phyloP scores from a whole-genome alignment of 2,329 filamentous ascomycete genomes.

The Fusarium sublunatum region DNA sequence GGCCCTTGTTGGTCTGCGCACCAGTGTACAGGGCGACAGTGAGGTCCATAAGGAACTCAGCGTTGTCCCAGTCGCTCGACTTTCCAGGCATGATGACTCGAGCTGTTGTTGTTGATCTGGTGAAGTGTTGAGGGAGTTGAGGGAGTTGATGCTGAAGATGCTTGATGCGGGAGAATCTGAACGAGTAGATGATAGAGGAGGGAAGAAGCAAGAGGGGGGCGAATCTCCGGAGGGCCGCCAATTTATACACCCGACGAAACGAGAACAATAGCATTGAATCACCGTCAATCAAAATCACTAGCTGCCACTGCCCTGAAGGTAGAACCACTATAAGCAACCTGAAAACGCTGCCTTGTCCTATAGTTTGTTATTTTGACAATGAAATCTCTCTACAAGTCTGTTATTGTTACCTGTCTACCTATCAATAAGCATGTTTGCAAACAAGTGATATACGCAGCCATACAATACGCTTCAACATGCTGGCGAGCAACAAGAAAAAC shows the following conservation, averaged over 20 bases:
- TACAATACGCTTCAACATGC: neutral
- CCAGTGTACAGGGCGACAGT: constrained; percentile 50
- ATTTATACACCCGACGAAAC: constrained; percentile 3
- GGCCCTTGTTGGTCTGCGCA: constrained; percentile 41
- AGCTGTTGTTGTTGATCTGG: neutral
- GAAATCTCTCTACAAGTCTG: neutral
- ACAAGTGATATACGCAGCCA: neutral
- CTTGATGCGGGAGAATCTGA: neutral
- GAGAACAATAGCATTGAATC: constrained; percentile 1
- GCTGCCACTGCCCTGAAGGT: neutral
- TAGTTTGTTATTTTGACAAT: neutral
- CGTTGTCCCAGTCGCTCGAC: constrained; percentile 48
- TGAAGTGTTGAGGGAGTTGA: neutral
- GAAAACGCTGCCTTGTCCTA: neutral
- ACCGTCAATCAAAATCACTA: neutral
- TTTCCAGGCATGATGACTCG: constrained; percentile 36
- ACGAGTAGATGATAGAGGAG: neutral
- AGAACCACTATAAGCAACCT: neutral
- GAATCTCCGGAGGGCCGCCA: neutral
- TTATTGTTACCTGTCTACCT: constrained; percentile 5
- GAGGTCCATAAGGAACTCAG: constrained; percentile 51
- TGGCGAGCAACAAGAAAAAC: neutral
- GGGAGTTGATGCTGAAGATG: neutral
- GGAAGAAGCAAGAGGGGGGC: neutral
- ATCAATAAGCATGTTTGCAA: neutral